Evolutionary conservation across 2,329 filamentous ascomycete species (phyloP).

Genomic region (Aspergillus cejpii): DNA sequence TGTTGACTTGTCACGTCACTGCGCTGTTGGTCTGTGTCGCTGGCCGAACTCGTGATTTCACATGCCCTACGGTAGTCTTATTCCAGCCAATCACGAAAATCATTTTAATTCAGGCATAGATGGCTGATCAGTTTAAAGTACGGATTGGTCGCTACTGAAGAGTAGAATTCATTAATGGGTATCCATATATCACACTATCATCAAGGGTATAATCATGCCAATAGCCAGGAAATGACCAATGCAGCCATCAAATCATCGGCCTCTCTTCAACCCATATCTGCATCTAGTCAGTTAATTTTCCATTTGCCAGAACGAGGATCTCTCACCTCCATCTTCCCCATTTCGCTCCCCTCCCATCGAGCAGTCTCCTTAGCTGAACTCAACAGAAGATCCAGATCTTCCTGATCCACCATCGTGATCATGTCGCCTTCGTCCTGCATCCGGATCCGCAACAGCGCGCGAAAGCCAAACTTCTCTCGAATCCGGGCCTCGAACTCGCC

Average conservation of each 20-base stretch:
- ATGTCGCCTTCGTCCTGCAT: constrained; percentile 89
- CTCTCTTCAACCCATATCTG: constrained; percentile 43
- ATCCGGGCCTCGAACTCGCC: constrained; percentile 71
- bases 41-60: background rate
- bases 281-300: constrained; percentile 4
- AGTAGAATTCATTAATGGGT: background rate
- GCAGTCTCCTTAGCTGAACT: constrained; percentile 61
- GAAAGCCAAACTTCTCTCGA: constrained; percentile 75
- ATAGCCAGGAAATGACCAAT: no score
- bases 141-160: background rate
- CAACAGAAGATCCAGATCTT: constrained; percentile 87
- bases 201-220: constrained; percentile 17
- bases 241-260: constrained; percentile 23
- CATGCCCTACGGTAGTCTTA: background rate
- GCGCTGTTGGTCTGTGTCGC: background rate
- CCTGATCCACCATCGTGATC: constrained; percentile 95
- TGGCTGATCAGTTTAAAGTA: no score
- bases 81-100: no score
- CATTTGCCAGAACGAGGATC: background rate
- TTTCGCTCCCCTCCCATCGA: constrained; percentile 66
- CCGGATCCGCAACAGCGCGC: constrained; percentile 63
- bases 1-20: background rate
- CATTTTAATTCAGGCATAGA: no score
- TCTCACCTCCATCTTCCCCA: constrained; percentile 91
- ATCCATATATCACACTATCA: background rate